Evolutionary conservation across 768 basidiomycete species (phyloP).

Genomic region (Boletus barrowsii): DNA sequence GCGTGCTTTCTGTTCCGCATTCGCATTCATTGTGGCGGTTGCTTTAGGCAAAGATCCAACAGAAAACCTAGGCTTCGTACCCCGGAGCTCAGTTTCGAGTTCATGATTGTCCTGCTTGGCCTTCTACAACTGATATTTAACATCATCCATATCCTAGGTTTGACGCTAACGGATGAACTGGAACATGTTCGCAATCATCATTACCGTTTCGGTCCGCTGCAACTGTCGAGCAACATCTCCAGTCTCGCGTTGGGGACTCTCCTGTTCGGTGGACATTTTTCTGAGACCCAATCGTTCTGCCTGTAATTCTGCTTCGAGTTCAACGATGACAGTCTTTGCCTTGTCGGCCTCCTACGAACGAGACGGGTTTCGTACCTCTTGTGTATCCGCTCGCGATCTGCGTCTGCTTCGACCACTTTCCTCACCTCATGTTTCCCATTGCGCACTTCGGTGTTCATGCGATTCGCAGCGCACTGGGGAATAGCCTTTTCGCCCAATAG

Average conservation of each 20-base stretch:
- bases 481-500: slow-evolving; percentile 69
- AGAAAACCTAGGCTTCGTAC: slow-evolving; percentile 36
- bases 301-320: slow-evolving; percentile 70
- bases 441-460: slow-evolving; percentile 60
- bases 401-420: slow-evolving; percentile 54
- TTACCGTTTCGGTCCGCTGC: slow-evolving; percentile 67
- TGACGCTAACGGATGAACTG: background rate
- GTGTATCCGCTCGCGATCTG: slow-evolving; percentile 46
- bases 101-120: slow-evolving; percentile 72
- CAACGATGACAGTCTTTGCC: slow-evolving; percentile 60
- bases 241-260: slow-evolving; percentile 62
- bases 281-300: slow-evolving; percentile 66
- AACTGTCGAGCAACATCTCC: slow-evolving; percentile 60
- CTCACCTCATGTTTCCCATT: slow-evolving; percentile 55
- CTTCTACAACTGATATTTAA: slow-evolving; percentile 63
- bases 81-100: slow-evolving; percentile 70
- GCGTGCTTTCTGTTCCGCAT: slow-evolving; percentile 70
- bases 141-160: slow-evolving; percentile 73
- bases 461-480: slow-evolving; percentile 67
- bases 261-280: slow-evolving; percentile 60
- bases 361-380: slow-evolving; percentile 43
- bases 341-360: slow-evolving; percentile 61
- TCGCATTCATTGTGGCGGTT: slow-evolving; percentile 50
- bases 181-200: background rate
- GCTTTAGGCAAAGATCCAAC: background rate